Percentiles rank a stretch among this genome's conserved stretches.
Conservation (phyloP, 2,329 filamentous ascomycete species). For the Xenoacremonium recifei region DNA sequence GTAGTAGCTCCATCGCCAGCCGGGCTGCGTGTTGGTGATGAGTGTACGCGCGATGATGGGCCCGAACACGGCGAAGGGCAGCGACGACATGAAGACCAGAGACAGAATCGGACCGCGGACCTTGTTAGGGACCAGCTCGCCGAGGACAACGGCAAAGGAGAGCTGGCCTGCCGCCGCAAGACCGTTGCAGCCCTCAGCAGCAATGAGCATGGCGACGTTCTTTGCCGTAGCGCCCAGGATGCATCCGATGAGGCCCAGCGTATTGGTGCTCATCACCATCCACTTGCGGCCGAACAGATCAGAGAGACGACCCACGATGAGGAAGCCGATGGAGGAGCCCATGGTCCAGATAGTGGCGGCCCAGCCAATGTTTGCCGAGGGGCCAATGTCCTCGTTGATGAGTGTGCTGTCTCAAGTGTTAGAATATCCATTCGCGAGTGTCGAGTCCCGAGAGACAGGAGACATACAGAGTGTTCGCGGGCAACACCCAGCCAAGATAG, state of each 20-base stretch:
- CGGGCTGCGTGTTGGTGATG: constrained; percentile 37
- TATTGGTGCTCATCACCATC: constrained; percentile 33
- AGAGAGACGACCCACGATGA: constrained; percentile 40
- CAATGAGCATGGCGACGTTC: constrained; percentile 36
- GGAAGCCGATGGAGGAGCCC: constrained; percentile 37
- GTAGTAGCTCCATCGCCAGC: constrained; percentile 52
- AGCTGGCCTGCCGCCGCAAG: constrained; percentile 40
- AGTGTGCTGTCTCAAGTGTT: constrained; percentile 16
- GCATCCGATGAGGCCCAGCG: constrained; percentile 36
- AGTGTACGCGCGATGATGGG: constrained; percentile 46
- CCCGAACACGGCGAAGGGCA: constrained; percentile 43
- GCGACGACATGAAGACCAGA: constrained; percentile 37
- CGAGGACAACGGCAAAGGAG: constrained; percentile 40
- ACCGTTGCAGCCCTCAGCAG: constrained; percentile 35
- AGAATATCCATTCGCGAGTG: not conserved
- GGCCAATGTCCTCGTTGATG: constrained; percentile 32
- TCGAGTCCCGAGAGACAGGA: not conserved
- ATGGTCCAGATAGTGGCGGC: constrained; percentile 37
- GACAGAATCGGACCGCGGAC: constrained; percentile 35
- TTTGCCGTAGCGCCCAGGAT: constrained; percentile 35
- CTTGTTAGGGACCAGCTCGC: constrained; percentile 44
- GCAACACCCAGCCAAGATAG: constrained; percentile 35
- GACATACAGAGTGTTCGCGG: constrained; percentile 33
- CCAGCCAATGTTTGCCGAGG: constrained; percentile 31
- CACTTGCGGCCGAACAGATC: constrained; percentile 44